A percentile compares a stretch with the other conserved stretches of the same genome.
Evolutionary conservation across 108 stramenopile species (phyloP).

Genomic region (Bacterosira constricta): DNA sequence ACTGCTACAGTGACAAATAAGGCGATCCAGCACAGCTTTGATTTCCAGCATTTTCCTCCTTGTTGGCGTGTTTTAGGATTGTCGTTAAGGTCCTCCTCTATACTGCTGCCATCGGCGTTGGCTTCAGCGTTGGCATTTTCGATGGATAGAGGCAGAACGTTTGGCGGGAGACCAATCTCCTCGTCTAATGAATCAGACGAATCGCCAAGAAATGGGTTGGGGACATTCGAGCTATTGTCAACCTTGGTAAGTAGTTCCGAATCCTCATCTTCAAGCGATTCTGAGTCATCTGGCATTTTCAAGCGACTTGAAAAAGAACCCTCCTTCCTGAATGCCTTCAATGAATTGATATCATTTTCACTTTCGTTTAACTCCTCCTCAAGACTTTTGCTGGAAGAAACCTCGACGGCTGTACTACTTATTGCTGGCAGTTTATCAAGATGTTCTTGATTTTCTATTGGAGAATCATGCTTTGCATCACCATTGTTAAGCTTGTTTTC

Average conservation of each 20-base stretch:
- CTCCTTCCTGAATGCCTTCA: slow-evolving; percentile 1
- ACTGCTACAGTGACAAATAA: background rate
- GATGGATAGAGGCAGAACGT: background rate
- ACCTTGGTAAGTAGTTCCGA: background rate
- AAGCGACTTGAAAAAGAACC: background rate
- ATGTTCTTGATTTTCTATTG: background rate
- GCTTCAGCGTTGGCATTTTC: background rate
- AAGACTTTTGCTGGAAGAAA: background rate
- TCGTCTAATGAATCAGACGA: background rate
- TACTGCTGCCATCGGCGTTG: too few species aligned
- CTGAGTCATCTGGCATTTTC: too few species aligned
- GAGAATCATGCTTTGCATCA: background rate
- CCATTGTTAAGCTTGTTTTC: background rate
- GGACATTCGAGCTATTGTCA: too few species aligned
- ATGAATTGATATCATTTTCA: slow-evolving; percentile 6
- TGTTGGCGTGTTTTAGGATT: background rate
- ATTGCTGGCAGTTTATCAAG: background rate
- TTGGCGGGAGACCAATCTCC: background rate
- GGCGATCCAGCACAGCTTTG: slow-evolving; percentile 12
- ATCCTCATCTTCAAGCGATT: background rate
- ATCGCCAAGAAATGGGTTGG: too few species aligned
- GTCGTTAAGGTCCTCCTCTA: background rate
- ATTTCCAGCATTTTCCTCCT: slow-evolving; percentile 14
- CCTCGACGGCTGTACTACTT: background rate
- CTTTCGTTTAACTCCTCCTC: slow-evolving; percentile 8